Percentiles rank a stretch among this genome's conserved stretches.
phyloP scores from a whole-genome alignment of 371 early-diverging fungal genomes.

The Rhizopus arrhizus region DNA sequence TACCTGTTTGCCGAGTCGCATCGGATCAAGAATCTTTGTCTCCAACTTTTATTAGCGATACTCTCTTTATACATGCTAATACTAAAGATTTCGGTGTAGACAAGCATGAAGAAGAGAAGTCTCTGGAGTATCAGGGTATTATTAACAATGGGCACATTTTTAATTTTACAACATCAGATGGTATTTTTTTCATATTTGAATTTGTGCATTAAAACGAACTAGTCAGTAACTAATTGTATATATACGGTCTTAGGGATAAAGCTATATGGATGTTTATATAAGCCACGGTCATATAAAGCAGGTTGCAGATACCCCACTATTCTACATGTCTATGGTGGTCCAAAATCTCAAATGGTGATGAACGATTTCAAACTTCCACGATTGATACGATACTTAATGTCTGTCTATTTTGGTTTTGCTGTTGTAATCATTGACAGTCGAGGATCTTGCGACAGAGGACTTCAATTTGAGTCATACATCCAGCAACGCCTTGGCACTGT shows the following conservation, averaged over 20 bases:
- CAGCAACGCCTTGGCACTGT: slow-evolving; percentile 59
- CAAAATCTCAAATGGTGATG: slow-evolving; percentile 67
- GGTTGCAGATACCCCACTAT: slow-evolving; percentile 61
- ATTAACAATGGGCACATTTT: slow-evolving; percentile 26
- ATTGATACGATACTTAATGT: slow-evolving; percentile 63
- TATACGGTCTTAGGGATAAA: slow-evolving; percentile 31
- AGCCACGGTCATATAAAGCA: slow-evolving; percentile 54
- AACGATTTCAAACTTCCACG: slow-evolving; percentile 75
- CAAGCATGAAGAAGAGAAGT: not conserved
- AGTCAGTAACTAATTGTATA: not conserved
- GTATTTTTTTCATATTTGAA: slow-evolving; percentile 5
- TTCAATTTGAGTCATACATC: slow-evolving; percentile 66
- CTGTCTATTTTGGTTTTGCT: slow-evolving; percentile 65
- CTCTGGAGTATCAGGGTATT: not conserved
- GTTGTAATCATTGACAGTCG: slow-evolving; percentile 78
- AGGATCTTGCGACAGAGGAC: slow-evolving; percentile 73
- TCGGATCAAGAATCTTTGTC: not conserved
- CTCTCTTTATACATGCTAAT: not conserved
- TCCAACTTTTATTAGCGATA: not conserved
- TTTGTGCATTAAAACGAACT: not conserved
- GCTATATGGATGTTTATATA: slow-evolving; percentile 68
- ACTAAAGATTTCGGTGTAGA: not conserved
- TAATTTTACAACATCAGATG: slow-evolving; percentile 27
- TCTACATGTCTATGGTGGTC: slow-evolving; percentile 68
- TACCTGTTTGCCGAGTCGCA: not conserved